Evolutionary conservation across 331 rosid species (phyloP).

Genomic region (Prunus yedoensis): DNA sequence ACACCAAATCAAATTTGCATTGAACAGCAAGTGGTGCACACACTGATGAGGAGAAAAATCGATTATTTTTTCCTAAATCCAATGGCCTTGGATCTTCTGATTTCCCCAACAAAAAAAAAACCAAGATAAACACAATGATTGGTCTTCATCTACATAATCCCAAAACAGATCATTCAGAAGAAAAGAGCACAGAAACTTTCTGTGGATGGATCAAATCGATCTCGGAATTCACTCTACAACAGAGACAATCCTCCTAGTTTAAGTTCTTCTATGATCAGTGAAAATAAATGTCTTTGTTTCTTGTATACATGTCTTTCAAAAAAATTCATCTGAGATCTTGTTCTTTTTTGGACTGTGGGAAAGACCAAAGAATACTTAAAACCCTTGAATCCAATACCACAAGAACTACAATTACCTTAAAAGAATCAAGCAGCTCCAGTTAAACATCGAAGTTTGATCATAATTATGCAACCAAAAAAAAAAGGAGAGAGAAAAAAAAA

Average conservation of each 20-base stretch:
- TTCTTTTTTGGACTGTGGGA: neutral
- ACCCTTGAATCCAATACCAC: neutral
- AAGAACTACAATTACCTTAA: neutral
- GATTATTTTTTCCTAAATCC: neutral
- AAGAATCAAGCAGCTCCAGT: constrained; percentile 6
- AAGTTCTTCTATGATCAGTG: neutral
- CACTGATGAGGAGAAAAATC: too few species aligned
- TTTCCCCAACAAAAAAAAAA: neutral
- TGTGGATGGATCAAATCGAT: neutral
- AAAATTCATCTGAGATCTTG: constrained; percentile 1
- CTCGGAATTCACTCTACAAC: neutral
- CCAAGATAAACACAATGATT: neutral
- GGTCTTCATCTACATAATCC: neutral
- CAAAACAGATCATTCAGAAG: neutral
- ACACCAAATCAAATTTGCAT: neutral
- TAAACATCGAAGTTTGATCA: neutral
- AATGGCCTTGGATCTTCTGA: neutral
- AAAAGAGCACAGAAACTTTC: neutral
- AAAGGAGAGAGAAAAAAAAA: neutral
- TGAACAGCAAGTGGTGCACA: neutral
- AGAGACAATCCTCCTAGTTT: neutral
- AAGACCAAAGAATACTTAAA: neutral
- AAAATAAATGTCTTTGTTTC: neutral
- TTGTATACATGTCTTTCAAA: neutral
- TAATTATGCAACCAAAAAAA: neutral